phyloP scores from a whole-genome alignment of 2,329 filamentous ascomycete genomes.

The Trichophyton benhamiae region DNA sequence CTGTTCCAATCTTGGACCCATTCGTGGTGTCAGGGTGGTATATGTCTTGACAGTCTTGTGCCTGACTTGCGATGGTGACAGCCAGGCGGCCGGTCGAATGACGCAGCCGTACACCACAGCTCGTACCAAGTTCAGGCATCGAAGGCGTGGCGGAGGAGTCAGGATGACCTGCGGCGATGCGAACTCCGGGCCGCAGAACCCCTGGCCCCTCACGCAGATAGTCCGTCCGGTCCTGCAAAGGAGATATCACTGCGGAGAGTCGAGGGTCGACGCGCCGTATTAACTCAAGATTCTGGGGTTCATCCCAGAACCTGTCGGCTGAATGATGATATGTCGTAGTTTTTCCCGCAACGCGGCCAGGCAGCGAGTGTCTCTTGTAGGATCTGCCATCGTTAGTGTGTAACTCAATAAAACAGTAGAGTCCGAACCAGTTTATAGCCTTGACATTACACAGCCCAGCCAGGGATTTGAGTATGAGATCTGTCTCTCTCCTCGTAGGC shows the following conservation, averaged over 20 bases:
- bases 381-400: background rate
- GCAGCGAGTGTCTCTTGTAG: background rate
- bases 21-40: no score
- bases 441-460: background rate
- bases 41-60: no score
- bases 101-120: background rate
- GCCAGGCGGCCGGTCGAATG: background rate
- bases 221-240: background rate
- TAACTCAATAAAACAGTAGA: background rate
- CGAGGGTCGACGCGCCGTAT: background rate
- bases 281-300: background rate
- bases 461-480: background rate
- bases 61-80: no score
- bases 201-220: background rate
- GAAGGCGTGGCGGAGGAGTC: background rate
- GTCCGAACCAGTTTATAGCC: background rate
- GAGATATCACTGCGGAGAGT: background rate
- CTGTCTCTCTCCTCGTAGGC: background rate
- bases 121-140: background rate
- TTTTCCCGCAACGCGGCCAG: background rate
- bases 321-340: background rate
- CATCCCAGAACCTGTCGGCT: background rate
- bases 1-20: no score
- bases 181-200: background rate
- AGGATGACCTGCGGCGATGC: background rate